Percentiles rank a stretch among this genome's conserved stretches.
phyloP scores from a whole-genome alignment of 805 yeast genomes.

The Nakazawaea wyomingensis region DNA sequence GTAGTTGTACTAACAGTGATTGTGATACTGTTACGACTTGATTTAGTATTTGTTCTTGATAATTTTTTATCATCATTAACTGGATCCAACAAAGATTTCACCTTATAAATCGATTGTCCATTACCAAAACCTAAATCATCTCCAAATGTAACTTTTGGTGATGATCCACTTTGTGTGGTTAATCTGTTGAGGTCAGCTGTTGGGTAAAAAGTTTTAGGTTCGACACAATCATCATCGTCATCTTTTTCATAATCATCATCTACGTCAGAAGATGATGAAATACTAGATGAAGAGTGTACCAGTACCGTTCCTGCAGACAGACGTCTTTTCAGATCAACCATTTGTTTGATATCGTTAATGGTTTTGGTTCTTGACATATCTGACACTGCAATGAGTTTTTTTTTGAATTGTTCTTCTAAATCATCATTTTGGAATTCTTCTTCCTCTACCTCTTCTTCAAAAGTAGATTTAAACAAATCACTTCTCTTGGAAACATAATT shows the following conservation, averaged over 20 bases:
- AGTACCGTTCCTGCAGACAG: background rate
- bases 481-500: slow-evolving; percentile 1
- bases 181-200: too few species aligned
- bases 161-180: too few species aligned
- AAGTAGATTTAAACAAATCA: background rate
- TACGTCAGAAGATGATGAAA: slow-evolving; percentile 2
- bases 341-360: slow-evolving; percentile 13
- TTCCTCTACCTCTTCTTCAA: background rate
- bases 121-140: slow-evolving; percentile 17
- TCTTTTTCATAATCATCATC: too few species aligned
- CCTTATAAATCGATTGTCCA: slow-evolving; percentile 17
- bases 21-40: too few species aligned
- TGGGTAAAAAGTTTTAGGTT: slow-evolving; percentile 19
- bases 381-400: slow-evolving; percentile 16
- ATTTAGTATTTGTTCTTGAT: slow-evolving; percentile 2
- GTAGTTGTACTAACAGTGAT: background rate
- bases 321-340: slow-evolving; percentile 9
- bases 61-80: background rate
- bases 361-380: slow-evolving; percentile 15
- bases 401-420: slow-evolving; percentile 19
- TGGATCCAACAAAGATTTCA: slow-evolving; percentile 20
- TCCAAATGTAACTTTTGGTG: slow-evolving; percentile 21
- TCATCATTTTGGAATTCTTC: slow-evolving; percentile 8
- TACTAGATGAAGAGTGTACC: too few species aligned
- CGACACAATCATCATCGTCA: too few species aligned